Percentiles rank a stretch among this genome's conserved stretches.
Evolutionary conservation across 2,329 filamentous ascomycete genomes (phyloP).

Genomic region (Talaromyces verruculosus): DNA sequence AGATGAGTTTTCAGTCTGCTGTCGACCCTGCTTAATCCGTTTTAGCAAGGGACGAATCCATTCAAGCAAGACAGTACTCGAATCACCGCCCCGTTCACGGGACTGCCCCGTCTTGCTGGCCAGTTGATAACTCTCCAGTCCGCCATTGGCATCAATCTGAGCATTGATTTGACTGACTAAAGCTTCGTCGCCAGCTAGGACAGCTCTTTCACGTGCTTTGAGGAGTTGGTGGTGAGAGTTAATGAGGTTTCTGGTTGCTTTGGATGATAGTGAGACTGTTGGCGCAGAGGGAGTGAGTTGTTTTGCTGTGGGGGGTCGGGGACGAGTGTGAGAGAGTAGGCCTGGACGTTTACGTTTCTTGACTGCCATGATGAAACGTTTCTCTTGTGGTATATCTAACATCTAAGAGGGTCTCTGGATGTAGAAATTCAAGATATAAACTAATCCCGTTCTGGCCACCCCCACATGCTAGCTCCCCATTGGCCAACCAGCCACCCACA

Average conservation of each 20-base stretch:
- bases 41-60: slow-evolving; percentile 51
- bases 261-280: slow-evolving; percentile 51
- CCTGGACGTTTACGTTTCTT: slow-evolving; percentile 38
- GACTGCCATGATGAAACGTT: slow-evolving; percentile 28
- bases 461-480: slow-evolving; percentile 19
- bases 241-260: slow-evolving; percentile 59
- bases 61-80: slow-evolving; percentile 58
- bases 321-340: slow-evolving; percentile 48
- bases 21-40: slow-evolving; percentile 23
- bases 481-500: slow-evolving; percentile 23
- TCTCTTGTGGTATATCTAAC: not conserved
- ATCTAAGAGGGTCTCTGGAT: not conserved
- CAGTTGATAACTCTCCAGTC: slow-evolving; percentile 60
- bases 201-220: slow-evolving; percentile 56
- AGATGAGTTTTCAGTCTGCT: slow-evolving; percentile 24
- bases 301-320: slow-evolving; percentile 42
- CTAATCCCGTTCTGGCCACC: not conserved
- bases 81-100: slow-evolving; percentile 62
- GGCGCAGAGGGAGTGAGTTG: slow-evolving; percentile 21
- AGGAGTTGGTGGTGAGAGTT: slow-evolving; percentile 60
- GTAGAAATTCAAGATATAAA: not conserved
- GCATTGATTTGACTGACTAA: slow-evolving; percentile 46
- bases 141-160: slow-evolving; percentile 58
- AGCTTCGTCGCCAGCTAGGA: slow-evolving; percentile 46
- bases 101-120: slow-evolving; percentile 64